These are phyloP conservation scores for Populus hybrid DNA, from an alignment of 441 rosid genomes.

Conservation along the genomic window DNA sequence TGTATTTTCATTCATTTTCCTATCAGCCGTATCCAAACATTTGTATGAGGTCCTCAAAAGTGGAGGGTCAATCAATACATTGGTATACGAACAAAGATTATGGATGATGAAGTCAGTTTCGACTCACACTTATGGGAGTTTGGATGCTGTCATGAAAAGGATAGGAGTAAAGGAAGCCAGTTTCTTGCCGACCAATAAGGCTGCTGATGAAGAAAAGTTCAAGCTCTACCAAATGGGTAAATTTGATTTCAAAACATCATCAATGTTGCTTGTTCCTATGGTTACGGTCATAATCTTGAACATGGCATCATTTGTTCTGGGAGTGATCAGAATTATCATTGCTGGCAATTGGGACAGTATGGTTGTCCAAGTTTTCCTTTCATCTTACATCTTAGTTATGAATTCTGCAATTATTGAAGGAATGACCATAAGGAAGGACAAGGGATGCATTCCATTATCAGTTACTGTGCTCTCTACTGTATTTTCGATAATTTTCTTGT, in stretches of 20 bases:
- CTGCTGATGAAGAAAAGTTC: constrained; percentile 14
- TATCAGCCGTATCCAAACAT: constrained; percentile 19
- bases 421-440: constrained; percentile 36
- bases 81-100: constrained; percentile 31
- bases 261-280: constrained; percentile 34
- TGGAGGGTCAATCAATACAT: constrained; percentile 19
- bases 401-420: constrained; percentile 40
- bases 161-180: constrained; percentile 32
- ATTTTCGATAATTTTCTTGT: constrained; percentile 14
- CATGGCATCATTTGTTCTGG: constrained; percentile 20
- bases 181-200: constrained; percentile 41
- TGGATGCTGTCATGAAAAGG: constrained; percentile 27
- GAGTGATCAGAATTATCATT: constrained; percentile 17
- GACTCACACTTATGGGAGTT: constrained; percentile 19
- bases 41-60: constrained; percentile 30
- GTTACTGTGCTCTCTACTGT: constrained; percentile 20
- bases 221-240: constrained; percentile 31
- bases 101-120: constrained; percentile 45
- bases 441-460: constrained; percentile 28
- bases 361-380: constrained; percentile 27
- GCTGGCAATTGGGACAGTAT: constrained; percentile 20
- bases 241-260: constrained; percentile 34
- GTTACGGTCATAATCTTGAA: constrained; percentile 28
- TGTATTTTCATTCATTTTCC: constrained; percentile 25
- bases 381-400: constrained; percentile 25